A percentile compares a stretch with the other conserved stretches of the same genome.
Evolutionary conservation across 495 filamentous ascomycete genomes (phyloP).

Genomic region (Zalerion maritima): DNA sequence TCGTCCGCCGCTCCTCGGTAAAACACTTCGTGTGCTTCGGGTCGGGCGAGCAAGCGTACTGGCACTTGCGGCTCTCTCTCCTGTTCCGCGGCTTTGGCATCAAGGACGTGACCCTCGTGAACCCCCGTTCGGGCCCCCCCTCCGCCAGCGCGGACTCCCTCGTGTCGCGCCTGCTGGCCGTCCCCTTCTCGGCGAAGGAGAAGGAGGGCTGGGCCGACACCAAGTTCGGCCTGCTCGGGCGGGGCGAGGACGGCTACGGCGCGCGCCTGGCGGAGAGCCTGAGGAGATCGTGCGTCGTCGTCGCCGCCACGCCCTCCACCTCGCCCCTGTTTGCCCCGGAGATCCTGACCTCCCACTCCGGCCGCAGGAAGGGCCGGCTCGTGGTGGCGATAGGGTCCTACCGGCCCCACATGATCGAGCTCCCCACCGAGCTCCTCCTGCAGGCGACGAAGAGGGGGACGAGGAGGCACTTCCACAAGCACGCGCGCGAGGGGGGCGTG

Average conservation of each 20-base stretch:
- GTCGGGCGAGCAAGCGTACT: slow-evolving; percentile 81
- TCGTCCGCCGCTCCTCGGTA: slow-evolving; percentile 53
- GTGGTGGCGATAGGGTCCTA: slow-evolving; percentile 76
- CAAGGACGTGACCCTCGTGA: slow-evolving; percentile 65
- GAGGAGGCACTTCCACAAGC: slow-evolving; percentile 50
- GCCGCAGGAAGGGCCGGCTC: slow-evolving; percentile 58
- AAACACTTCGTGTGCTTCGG: slow-evolving; percentile 74
- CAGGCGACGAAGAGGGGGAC: slow-evolving; percentile 45
- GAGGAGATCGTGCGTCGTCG: slow-evolving; percentile 57
- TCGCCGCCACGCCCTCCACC: slow-evolving; percentile 46
- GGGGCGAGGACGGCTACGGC: slow-evolving; percentile 54
- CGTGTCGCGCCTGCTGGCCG: slow-evolving; percentile 41
- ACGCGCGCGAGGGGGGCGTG: slow-evolving; percentile 55
- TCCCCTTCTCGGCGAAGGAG: slow-evolving; percentile 31
- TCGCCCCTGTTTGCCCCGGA: slow-evolving; percentile 33
- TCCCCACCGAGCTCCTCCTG: slow-evolving; percentile 58
- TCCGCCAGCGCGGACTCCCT: slow-evolving; percentile 39
- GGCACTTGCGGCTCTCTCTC: slow-evolving; percentile 77
- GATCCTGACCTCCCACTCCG: slow-evolving; percentile 51
- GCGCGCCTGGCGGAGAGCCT: slow-evolving; percentile 53
- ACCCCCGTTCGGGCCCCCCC: slow-evolving; percentile 46
- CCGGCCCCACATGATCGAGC: slow-evolving; percentile 69
- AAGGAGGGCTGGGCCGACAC: slow-evolving; percentile 42
- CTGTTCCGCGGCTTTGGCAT: slow-evolving; percentile 58
- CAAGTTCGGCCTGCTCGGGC: slow-evolving; percentile 56